Conservation (phyloP, 495 filamentous ascomycete genomes). For the Hypoxylon perforatum region DNA sequence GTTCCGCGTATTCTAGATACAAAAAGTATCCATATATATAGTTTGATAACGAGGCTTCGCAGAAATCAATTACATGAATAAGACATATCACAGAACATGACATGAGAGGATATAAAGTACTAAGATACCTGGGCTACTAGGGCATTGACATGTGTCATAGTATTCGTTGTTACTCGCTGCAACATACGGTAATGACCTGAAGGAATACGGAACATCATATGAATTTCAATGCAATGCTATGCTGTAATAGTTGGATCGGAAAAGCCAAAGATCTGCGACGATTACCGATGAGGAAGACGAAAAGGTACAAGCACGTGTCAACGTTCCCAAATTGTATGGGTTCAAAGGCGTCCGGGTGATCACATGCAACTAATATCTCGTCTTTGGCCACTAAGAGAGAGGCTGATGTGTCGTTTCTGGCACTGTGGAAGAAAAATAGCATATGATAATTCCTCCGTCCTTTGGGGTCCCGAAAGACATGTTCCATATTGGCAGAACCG, state of each 20-base stretch:
- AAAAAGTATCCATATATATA: too few species aligned
- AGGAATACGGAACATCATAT: not conserved
- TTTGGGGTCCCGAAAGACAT: slow-evolving; percentile 25
- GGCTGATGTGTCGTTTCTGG: slow-evolving; percentile 24
- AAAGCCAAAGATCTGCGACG: slow-evolving; percentile 23
- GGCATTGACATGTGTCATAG: slow-evolving; percentile 12
- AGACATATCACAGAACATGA: not conserved
- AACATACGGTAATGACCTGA: slow-evolving; percentile 6
- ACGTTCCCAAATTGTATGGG: slow-evolving; percentile 28
- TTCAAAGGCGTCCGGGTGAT: slow-evolving; percentile 32
- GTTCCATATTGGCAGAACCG: slow-evolving; percentile 7
- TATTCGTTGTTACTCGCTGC: not conserved
- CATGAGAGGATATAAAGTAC: not conserved
- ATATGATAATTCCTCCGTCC: slow-evolving; percentile 37
- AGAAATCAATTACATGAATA: too few species aligned
- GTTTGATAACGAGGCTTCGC: too few species aligned
- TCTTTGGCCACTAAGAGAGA: slow-evolving; percentile 27
- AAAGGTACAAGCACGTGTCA: slow-evolving; percentile 44
- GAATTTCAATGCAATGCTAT: slow-evolving; percentile 20
- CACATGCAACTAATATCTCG: slow-evolving; percentile 40
- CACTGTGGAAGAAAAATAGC: slow-evolving; percentile 39
- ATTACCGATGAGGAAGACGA: slow-evolving; percentile 22
- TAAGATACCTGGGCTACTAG: not conserved
- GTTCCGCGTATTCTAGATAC: slow-evolving; percentile 1
- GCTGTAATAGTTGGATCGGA: slow-evolving; percentile 19